Percentiles rank a stretch among this genome's conserved stretches.
These are phyloP conservation scores for Pseudogymnoascus verrucosus DNA, from an alignment of 2,329 filamentous ascomycete species.

Conservation along the genomic window DNA sequence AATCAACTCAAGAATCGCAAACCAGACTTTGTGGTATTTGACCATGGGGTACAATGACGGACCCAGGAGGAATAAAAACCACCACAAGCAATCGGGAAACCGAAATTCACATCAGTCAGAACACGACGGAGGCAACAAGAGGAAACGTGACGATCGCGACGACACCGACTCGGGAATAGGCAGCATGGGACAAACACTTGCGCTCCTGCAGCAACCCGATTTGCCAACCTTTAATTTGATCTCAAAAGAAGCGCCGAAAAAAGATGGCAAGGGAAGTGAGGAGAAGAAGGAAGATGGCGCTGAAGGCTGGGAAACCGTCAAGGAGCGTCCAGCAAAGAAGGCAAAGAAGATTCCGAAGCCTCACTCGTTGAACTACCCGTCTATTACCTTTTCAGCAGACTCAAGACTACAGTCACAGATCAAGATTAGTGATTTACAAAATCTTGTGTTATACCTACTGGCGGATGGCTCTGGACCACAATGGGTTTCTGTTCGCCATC, in stretches of 20 bases:
- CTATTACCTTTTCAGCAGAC: slow-evolving; percentile 46
- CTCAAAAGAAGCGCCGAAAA: slow-evolving; percentile 15
- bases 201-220: slow-evolving; percentile 22
- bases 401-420: slow-evolving; percentile 54
- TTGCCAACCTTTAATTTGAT: slow-evolving; percentile 29
- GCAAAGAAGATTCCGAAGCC: slow-evolving; percentile 52
- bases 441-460: slow-evolving; percentile 57
- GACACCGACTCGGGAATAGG: slow-evolving; percentile 6
- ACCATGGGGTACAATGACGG: slow-evolving; percentile 1
- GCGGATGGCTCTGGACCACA: slow-evolving; percentile 57
- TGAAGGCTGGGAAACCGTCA: slow-evolving; percentile 43
- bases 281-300: slow-evolving; percentile 13
- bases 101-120: neutral
- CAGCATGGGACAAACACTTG: slow-evolving; percentile 19
- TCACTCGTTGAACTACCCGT: slow-evolving; percentile 49
- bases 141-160: slow-evolving; percentile 26
- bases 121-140: slow-evolving; percentile 15
- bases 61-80: slow-evolving; percentile 7
- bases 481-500: slow-evolving; percentile 56
- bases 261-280: slow-evolving; percentile 11
- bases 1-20: neutral
- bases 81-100: neutral
- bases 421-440: slow-evolving; percentile 54
- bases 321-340: slow-evolving; percentile 46
- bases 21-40: neutral